These are phyloP conservation scores for Rhizopogon roseolus DNA, from an alignment of 768 basidiomycete genomes.

Conservation along the genomic window DNA sequence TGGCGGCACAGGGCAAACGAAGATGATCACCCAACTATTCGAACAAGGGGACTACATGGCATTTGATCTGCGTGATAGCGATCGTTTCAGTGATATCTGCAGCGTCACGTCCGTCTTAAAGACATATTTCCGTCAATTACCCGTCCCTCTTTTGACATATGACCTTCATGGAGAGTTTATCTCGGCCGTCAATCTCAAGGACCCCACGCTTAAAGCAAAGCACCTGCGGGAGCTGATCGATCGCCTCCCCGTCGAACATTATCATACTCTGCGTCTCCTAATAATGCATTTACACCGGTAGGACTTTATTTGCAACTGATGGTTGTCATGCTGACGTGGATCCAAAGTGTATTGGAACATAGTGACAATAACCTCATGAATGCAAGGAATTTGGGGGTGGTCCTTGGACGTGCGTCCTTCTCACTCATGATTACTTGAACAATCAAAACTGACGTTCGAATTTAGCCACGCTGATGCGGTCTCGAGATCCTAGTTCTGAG, in stretches of 20 bases:
- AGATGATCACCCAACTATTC: conserved; percentile 90
- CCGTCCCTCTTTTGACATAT: conserved; percentile 86
- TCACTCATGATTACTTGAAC: background rate
- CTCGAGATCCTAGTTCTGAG: conserved; percentile 79
- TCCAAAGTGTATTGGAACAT: conserved; percentile 51
- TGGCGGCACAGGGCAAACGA: conserved; percentile 88
- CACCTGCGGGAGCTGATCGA: conserved; percentile 65
- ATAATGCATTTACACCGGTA: conserved; percentile 88
- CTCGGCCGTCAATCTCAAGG: conserved; percentile 63
- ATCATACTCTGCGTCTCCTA: conserved; percentile 72
- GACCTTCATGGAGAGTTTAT: conserved; percentile 91
- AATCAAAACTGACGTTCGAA: conserved; percentile 5
- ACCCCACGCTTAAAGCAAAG: conserved; percentile 51
- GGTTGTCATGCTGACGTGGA: background rate
- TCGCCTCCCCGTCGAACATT: conserved; percentile 83
- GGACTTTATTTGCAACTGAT: conserved; percentile 15
- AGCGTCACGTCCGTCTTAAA: conserved; percentile 96
- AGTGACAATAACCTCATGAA: conserved; percentile 87
- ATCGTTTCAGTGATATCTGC: conserved; percentile 95
- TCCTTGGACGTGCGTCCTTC: conserved; percentile 84
- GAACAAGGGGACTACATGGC: conserved; percentile 86
- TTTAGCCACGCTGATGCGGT: conserved; percentile 90
- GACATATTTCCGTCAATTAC: conserved; percentile 91
- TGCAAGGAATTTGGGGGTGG: conserved; percentile 91
- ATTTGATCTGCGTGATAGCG: conserved; percentile 83